Conservation (phyloP, 179 eudicot genomes). For the Monotropa hypopitys region DNA sequence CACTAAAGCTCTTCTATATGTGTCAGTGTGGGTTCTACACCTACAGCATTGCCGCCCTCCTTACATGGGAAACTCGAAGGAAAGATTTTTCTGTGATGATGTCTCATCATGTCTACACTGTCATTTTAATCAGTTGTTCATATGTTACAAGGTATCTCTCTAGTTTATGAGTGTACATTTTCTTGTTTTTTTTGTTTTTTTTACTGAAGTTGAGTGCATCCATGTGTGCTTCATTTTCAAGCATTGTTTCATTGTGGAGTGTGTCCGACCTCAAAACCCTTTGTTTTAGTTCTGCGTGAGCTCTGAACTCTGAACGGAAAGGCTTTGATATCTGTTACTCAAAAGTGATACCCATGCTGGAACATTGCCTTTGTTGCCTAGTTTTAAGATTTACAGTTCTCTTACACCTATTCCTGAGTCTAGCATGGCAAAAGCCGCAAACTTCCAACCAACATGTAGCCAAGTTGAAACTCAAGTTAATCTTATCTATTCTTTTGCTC, state of each 20-base stretch:
- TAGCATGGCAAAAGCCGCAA: background rate
- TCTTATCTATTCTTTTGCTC: background rate
- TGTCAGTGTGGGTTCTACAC: constrained; percentile 89
- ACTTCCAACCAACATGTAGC: background rate
- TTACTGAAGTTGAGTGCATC: background rate
- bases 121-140: constrained; percentile 62
- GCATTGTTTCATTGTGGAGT: background rate
- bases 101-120: constrained; percentile 92
- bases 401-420: background rate
- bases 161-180: background rate
- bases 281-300: background rate
- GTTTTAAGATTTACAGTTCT: background rate
- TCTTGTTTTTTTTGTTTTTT: background rate
- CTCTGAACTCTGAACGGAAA: background rate
- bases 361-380: background rate
- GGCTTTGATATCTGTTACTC: background rate
- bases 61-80: constrained; percentile 90
- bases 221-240: background rate
- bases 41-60: constrained; percentile 83
- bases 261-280: background rate
- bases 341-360: background rate
- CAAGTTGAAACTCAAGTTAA: background rate
- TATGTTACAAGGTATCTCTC: constrained; percentile 56
- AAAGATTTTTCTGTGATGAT: constrained; percentile 94
- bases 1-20: constrained; percentile 73